Evolutionary conservation across 371 early-diverging fungal species (phyloP).

Genomic region (Encephalitozoon intestinalis): DNA sequence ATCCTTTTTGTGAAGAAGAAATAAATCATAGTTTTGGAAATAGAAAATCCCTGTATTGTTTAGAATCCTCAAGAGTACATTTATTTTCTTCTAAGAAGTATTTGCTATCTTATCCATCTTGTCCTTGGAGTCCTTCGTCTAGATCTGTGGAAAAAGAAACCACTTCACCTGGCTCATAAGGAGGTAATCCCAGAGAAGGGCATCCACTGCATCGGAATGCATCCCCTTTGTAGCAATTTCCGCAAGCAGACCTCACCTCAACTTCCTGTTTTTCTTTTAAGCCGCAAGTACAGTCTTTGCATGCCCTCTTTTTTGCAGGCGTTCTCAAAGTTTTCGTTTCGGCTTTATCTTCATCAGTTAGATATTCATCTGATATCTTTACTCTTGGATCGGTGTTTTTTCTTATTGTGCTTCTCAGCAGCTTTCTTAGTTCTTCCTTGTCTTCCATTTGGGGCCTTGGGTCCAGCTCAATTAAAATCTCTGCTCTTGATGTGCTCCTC

Average conservation of each 20-base stretch:
- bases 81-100: too few relatives aligned
- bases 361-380: background rate
- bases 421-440: background rate
- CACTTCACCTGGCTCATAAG: constrained; percentile 88
- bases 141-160: constrained; percentile 62
- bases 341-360: background rate
- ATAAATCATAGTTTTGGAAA: background rate
- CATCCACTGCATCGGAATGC: constrained; percentile 93
- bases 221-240: constrained; percentile 88
- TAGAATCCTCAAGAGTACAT: too few relatives aligned
- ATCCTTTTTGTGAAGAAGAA: constrained; percentile 19
- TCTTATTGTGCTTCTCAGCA: background rate
- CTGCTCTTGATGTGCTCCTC: background rate
- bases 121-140: background rate
- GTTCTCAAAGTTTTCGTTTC: background rate
- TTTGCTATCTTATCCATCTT: background rate
- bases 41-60: background rate
- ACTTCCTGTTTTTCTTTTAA: constrained; percentile 28
- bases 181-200: constrained; percentile 93
- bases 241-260: constrained; percentile 57
- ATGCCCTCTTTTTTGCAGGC: constrained; percentile 15
- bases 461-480: background rate
- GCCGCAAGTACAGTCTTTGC: constrained; percentile 58
- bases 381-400: background rate
- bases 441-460: background rate